Base-by-base conservation (phyloP, 2,329 filamentous ascomycete genomes). In the Simplicillium aogashimaense region DNA sequence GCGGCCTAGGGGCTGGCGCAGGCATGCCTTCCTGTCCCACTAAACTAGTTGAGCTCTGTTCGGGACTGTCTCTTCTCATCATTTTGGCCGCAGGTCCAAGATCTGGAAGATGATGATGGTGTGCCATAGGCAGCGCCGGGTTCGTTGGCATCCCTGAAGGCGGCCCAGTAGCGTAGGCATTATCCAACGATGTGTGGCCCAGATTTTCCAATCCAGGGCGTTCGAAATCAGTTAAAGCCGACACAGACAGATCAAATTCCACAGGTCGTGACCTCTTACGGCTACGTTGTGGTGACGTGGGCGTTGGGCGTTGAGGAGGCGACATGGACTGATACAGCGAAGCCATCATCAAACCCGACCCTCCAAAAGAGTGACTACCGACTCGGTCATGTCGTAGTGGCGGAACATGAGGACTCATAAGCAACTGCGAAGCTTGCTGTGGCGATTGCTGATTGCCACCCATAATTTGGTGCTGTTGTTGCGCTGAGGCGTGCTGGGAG, bases 21-120 rank as follows among this genome's bases (percentile, higher is more conserved):
- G 89, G 89, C 88, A 95, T 95, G 37, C 88, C 88, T 34, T 75
- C 80, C 56, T 88, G 81, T 33, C 87, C 87, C 38, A 95, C 86
- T 35, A 94, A 81, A 53, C 82, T 92, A n/a, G 85, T 83, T 28
- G 84, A 82, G 8, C 83, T 66, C 64, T 77, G 62, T 49, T 60
- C 57, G 49, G 64, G 55, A 31, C 72, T 70, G 52, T 78, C 73
- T 53, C 77, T 69, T 49, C 78, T 69, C 65, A 79, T 72, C 63
- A 83, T 70, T 61, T 85, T 84, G 39, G 74, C 72, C 14, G 82
- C 77, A 16, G 80, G 78, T 10, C 76, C 78, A 46, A 84, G 80
- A 48, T 86, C 79, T 37, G 86, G 86, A 30, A 89, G 70, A 33
- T 82, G 81, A 52, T 89, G 86, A 53, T 95, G 88, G 53, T 90